A percentile compares a stretch with the other conserved stretches of the same genome.
phyloP scores from a whole-genome alignment of 78 protist genomes.

The Monocercomonoides exilis region DNA sequence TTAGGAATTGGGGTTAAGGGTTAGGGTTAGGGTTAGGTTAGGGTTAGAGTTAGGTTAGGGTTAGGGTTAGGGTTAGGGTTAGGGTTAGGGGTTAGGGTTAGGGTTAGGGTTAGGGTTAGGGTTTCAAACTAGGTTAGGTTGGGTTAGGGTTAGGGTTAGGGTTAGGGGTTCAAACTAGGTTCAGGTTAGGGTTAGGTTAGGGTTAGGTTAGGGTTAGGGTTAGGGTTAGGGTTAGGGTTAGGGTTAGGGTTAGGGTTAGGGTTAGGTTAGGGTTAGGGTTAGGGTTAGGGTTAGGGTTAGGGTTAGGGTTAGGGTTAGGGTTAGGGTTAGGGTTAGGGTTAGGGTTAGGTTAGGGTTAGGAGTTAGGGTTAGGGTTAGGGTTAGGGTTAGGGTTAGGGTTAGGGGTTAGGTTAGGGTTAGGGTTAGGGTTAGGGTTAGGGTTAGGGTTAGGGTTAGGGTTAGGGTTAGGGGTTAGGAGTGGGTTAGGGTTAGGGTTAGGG shows the following conservation, averaged over 20 bases:
- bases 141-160: background rate
- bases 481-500: slow-evolving; percentile 7
- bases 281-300: slow-evolving; percentile 1
- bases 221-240: background rate
- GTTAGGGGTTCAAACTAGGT: background rate
- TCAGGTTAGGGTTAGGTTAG: too few species aligned
- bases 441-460: background rate
- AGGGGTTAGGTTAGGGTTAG: too few species aligned
- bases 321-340: background rate
- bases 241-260: background rate
- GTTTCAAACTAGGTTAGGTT: background rate
- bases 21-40: too few species aligned
- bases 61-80: too few species aligned
- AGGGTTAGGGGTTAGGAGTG: background rate
- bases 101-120: background rate
- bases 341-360: too few species aligned
- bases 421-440: background rate
- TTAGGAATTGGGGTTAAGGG: too few species aligned
- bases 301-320: background rate
- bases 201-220: too few species aligned
- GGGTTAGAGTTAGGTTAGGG: too few species aligned
- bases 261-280: background rate
- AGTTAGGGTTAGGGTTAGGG: background rate
- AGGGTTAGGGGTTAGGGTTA: too few species aligned
- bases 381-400: background rate